Base-by-base conservation (phyloP, 2,329 filamentous ascomycete species). In the Penicillium janthinellum region DNA sequence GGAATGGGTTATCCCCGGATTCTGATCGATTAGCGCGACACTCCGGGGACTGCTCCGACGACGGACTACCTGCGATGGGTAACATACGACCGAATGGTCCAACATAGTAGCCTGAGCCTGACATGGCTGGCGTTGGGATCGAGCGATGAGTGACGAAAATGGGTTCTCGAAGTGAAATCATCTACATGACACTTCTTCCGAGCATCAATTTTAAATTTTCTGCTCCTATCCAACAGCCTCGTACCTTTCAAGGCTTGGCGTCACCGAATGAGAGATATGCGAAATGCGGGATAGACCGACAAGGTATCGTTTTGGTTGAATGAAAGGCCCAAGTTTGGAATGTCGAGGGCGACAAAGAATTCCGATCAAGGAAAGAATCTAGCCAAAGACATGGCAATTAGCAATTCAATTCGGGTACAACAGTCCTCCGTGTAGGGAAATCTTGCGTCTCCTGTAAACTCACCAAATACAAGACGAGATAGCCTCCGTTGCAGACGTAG, bases 11-110 rank as follows among this genome's bases (percentile, higher is more conserved):
- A 54, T 70, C 68, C 66, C 63, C 71, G 48, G 68, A 49, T 53
- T 70, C 71, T 72, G 68, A 69, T 49, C 63, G 66, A 61, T 75
- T 75, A 69, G 73, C 70, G 65, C 66, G 49, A 62, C 49, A 62
- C 45, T 70, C 67, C 60, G 70, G 59, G 50, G 68, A 63, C 51
- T 66, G 69, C 62, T 71, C 70, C 47, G 69, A 59, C 49, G 66
- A 63, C 49, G 57, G 59, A 56, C 63, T 58, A 60, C 73, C 69
- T 60, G 56, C 66, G 50, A 63, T 60, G 64, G 74, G 71, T 64
- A 77, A 73, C 67, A 71, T 77, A 71, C 73, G 73, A 64, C 76
- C 76, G 66, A 77, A 77, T 55, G 74, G 72, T 64, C 76, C 76
- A 61, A 72, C 66, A 61, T 74, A 75, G 61, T 72, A 75, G 60